phyloP scores from a whole-genome alignment of 106 monocot species.

The Iris macrosiphon region DNA sequence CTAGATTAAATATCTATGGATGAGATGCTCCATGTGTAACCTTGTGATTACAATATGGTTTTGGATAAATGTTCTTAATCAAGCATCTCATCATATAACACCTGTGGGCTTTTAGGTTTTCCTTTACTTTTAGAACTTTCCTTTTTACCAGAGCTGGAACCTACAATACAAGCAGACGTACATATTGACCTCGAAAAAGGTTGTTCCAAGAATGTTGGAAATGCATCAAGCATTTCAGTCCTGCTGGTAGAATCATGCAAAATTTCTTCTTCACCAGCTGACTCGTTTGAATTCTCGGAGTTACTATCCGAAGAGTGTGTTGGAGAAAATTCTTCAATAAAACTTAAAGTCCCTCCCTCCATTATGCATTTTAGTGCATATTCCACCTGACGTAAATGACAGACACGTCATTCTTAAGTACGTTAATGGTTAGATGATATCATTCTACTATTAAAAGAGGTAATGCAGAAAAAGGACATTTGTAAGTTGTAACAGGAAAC shows the following conservation, averaged over 20 bases:
- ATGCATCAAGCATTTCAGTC: not conserved
- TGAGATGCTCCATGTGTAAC: not conserved
- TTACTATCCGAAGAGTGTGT: conserved; percentile 19
- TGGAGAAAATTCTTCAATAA: conserved; percentile 22
- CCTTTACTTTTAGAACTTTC: not conserved
- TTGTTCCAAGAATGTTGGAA: not conserved
- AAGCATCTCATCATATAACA: conserved; percentile 33
- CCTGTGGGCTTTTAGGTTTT: conserved; percentile 2
- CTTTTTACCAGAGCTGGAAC: not conserved
- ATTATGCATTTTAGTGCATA: conserved; percentile 18
- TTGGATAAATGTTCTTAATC: not conserved
- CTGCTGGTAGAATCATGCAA: conserved; percentile 6
- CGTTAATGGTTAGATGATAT: too few species aligned
- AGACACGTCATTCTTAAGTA: too few species aligned
- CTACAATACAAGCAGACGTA: not conserved
- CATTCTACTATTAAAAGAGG: too few species aligned
- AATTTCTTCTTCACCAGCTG: conserved; percentile 6
- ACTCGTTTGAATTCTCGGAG: conserved; percentile 15
- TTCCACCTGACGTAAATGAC: conserved; percentile 30
- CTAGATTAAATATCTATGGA: not conserved
- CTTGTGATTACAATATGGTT: not conserved
- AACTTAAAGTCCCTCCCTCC: conserved; percentile 4
- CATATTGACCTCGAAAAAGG: conserved; percentile 5
- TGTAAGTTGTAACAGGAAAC: too few species aligned
- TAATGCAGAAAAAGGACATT: too few species aligned